Evolutionary conservation across 176 grass and related monocot species (phyloP).

Genomic region (Zizania latifolia): DNA sequence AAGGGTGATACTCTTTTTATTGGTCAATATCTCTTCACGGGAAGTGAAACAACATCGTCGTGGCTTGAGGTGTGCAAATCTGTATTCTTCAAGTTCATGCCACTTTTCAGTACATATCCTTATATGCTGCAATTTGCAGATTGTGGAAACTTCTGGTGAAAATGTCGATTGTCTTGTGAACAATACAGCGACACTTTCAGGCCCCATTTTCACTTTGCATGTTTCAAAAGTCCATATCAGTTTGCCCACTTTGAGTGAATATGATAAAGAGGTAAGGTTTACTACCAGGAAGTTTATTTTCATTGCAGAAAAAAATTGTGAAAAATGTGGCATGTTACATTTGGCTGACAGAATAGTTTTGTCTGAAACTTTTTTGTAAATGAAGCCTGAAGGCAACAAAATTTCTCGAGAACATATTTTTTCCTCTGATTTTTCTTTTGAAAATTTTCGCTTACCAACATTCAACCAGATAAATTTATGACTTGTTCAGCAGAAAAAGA

Average conservation of each 20-base stretch:
- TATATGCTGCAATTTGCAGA: constrained; percentile 38
- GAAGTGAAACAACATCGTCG: constrained; percentile 91
- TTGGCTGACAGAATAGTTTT: neutral
- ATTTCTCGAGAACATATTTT: neutral
- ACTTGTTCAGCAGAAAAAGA: neutral
- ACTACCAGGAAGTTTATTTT: constrained; percentile 1
- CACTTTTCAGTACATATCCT: neutral
- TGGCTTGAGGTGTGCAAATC: constrained; percentile 75
- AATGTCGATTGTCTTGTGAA: constrained; percentile 77
- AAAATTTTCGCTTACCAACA: neutral
- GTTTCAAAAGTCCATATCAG: constrained; percentile 66
- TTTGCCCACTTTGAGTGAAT: constrained; percentile 81
- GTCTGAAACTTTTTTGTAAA: neutral
- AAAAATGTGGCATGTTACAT: neutral
- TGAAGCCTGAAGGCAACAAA: neutral
- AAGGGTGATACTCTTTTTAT: constrained; percentile 93
- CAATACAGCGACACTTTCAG: constrained; percentile 72
- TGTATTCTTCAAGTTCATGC: neutral
- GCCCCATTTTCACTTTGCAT: constrained; percentile 80
- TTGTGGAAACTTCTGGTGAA: constrained; percentile 56
- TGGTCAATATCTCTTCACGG: constrained; percentile 98
- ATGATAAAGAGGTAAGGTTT: constrained; percentile 74
- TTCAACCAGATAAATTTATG: neutral
- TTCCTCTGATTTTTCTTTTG: neutral
- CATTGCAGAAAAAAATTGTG: neutral